Percentiles rank a stretch among this genome's conserved stretches.
phyloP scores from a whole-genome alignment of 371 early-diverging fungal species.

The Conidiobolus incongruus region DNA sequence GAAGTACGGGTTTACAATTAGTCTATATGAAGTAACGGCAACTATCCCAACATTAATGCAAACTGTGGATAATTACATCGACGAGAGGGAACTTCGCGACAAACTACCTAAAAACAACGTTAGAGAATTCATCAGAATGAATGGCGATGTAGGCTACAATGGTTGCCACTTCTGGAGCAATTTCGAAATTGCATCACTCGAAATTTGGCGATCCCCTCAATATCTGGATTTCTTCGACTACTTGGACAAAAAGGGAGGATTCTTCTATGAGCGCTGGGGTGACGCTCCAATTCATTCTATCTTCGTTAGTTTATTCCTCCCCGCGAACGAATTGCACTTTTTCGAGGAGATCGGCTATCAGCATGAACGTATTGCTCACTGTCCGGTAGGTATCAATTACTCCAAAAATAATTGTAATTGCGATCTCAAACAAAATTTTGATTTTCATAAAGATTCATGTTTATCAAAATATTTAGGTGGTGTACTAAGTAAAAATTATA shows the following conservation, averaged over 20 bases:
- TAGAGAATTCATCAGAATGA: conserved; percentile 3
- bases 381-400: conserved; percentile 27
- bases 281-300: conserved; percentile 92
- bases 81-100: conserved; percentile 14
- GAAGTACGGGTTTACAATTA: conserved; percentile 65
- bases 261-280: conserved; percentile 91
- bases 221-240: conserved; percentile 63
- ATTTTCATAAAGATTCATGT: conserved; percentile 13
- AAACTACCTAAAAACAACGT: conserved; percentile 4
- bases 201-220: conserved; percentile 40
- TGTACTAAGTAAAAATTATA: too few relatives aligned
- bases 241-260: conserved; percentile 68
- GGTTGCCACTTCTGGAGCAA: too few relatives aligned
- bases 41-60: conserved; percentile 71
- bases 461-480: conserved; percentile 4
- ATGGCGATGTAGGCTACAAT: conserved; percentile 68
- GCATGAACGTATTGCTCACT: conserved; percentile 44
- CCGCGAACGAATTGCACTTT: conserved; percentile 59
- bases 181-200: conserved; percentile 80
- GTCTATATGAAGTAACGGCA: conserved; percentile 40
- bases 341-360: conserved; percentile 77
- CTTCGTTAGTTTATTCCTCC: conserved; percentile 60
- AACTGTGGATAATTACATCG: conserved; percentile 24
- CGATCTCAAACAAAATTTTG: conserved; percentile 22
- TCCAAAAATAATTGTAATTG: conserved; percentile 41